Evolutionary conservation across 495 filamentous ascomycete species (phyloP).

Genomic region (Astrothelium subdiscretum): DNA sequence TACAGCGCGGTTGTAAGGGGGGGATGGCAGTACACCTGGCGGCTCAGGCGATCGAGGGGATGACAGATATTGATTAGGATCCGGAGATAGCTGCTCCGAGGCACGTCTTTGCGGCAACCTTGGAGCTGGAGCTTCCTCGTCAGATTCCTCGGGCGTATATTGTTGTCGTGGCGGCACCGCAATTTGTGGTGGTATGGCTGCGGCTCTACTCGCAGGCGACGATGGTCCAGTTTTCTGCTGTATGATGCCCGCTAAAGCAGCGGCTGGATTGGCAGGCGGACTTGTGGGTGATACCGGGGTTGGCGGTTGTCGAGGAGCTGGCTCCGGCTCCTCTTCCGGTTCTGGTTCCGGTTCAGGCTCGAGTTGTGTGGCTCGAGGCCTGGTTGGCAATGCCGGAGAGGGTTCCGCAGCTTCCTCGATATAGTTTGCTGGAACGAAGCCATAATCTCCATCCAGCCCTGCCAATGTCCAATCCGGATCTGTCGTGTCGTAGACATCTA

Average conservation of each 20-base stretch:
- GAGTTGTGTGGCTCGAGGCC: conserved; percentile 23
- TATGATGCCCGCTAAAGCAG: conserved; percentile 60
- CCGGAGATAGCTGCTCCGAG: conserved; percentile 43
- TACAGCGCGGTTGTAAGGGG: conserved; percentile 45
- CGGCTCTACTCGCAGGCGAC: conserved; percentile 28
- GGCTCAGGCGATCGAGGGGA: conserved; percentile 32
- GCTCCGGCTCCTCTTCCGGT: conserved; percentile 15
- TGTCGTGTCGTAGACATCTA: conserved; percentile 77
- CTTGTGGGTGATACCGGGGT: conserved; percentile 13
- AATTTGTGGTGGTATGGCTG: conserved; percentile 32
- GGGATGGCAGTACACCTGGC: conserved; percentile 41
- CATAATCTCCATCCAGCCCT: conserved; percentile 72
- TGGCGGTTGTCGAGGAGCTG: conserved; percentile 5
- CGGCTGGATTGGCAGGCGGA: conserved; percentile 39
- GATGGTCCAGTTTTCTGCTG: conserved; percentile 37
- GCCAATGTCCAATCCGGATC: conserved; percentile 97
- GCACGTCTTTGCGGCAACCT: conserved; percentile 58
- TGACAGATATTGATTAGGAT: conserved; percentile 41
- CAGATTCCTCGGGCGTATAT: conserved; percentile 48
- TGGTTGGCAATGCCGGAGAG: conserved; percentile 8
- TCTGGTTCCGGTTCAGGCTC: conserved; percentile 18
- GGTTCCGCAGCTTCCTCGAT: conserved; percentile 44
- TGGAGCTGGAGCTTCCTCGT: conserved; percentile 50
- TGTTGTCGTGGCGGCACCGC: conserved; percentile 33
- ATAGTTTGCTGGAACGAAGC: conserved; percentile 96